Percentiles rank a stretch among this genome's conserved stretches.
Evolutionary conservation across 1,284 basidiomycete genomes (phyloP).

Genomic region (Cerioporus squamosus): DNA sequence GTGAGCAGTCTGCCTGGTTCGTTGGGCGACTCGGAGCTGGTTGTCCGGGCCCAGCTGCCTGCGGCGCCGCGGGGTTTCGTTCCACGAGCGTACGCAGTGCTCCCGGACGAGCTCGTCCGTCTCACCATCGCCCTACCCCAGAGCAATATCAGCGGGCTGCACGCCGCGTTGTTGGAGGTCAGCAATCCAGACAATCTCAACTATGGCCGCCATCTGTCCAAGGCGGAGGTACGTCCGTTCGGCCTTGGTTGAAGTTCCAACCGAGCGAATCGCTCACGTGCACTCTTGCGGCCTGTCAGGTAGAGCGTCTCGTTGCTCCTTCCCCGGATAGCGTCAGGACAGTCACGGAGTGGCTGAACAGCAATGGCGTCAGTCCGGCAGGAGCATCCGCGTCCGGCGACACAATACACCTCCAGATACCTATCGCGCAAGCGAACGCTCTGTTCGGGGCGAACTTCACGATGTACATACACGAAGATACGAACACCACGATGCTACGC

Average conservation of each 20-base stretch:
- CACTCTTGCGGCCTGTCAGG: constrained; percentile 35
- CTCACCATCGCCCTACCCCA: constrained; percentile 2
- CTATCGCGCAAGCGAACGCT: constrained; percentile 38
- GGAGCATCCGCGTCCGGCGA: constrained; percentile 34
- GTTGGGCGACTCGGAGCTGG: not conserved
- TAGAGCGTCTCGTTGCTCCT: constrained; percentile 40
- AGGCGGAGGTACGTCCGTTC: constrained; percentile 7
- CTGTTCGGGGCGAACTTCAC: constrained; percentile 43
- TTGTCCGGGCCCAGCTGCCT: not conserved
- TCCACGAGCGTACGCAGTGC: not conserved
- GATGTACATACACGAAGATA: constrained; percentile 39
- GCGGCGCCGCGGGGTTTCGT: not conserved
- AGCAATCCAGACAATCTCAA: constrained; percentile 20
- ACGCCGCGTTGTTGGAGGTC: constrained; percentile 17
- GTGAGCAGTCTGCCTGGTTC: not conserved
- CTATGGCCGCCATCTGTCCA: constrained; percentile 21
- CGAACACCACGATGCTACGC: constrained; percentile 35
- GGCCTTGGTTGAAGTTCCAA: too few species aligned
- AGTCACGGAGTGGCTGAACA: constrained; percentile 41
- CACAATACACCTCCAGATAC: constrained; percentile 20
- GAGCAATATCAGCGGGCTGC: not conserved
- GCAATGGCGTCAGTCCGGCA: constrained; percentile 36
- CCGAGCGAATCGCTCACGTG: too few species aligned
- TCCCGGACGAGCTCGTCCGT: not conserved
- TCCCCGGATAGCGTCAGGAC: constrained; percentile 35